These are phyloP conservation scores for Microbotryum intermedium DNA, from an alignment of 1,284 basidiomycete genomes.

Conservation along the genomic window DNA sequence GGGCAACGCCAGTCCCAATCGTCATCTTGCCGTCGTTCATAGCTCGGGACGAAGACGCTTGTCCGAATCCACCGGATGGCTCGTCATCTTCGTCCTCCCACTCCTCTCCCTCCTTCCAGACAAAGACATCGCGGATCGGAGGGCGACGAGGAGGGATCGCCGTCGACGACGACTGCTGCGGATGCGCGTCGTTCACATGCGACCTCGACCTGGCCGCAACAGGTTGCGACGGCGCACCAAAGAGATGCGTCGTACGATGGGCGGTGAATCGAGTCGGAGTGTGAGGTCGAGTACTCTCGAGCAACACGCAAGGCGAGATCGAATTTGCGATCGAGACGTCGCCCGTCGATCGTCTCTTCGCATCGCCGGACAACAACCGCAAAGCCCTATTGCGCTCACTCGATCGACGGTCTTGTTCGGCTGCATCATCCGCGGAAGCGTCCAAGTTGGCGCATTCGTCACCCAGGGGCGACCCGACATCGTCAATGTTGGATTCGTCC, in stretches of 20 bases:
- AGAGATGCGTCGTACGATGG: constrained; percentile 29
- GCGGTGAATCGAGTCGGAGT: constrained; percentile 31
- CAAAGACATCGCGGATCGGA: constrained; percentile 43
- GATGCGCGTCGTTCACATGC: constrained; percentile 3
- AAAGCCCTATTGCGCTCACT: constrained; percentile 6
- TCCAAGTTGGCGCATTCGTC: background rate
- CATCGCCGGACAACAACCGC: constrained; percentile 10
- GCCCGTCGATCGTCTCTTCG: constrained; percentile 1
- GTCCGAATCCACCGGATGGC: constrained; percentile 40
- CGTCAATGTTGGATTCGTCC: constrained; percentile 8
- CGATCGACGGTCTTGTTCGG: constrained; percentile 12
- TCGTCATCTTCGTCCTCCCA: constrained; percentile 44
- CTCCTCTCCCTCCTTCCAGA: constrained; percentile 37
- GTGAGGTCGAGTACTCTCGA: constrained; percentile 13
- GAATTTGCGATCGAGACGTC: constrained; percentile 2
- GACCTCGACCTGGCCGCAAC: background rate
- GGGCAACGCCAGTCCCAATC: too few species aligned
- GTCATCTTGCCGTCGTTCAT: background rate
- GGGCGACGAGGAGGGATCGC: constrained; percentile 28
- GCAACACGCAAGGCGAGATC: background rate
- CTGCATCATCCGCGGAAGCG: background rate
- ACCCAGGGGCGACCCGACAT: background rate
- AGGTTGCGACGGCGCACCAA: constrained; percentile 22
- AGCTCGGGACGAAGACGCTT: constrained; percentile 16
- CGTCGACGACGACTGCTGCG: background rate